phyloP scores from a whole-genome alignment of 306 rosid genomes.

The Pyrus bretschneideri region DNA sequence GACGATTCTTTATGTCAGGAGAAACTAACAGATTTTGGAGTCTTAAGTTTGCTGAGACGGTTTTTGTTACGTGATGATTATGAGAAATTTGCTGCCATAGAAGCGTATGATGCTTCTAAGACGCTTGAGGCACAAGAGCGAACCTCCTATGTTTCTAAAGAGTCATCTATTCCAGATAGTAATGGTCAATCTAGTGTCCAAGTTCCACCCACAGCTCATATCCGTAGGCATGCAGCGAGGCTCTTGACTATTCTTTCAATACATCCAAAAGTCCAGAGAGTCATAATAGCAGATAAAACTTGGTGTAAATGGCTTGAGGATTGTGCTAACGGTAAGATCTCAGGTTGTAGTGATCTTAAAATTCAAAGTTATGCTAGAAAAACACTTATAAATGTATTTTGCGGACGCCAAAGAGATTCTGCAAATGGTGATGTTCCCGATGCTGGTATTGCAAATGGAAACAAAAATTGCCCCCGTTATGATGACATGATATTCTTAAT shows the following conservation, averaged over 20 bases:
- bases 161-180: conserved; percentile 30
- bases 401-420: conserved; percentile 36
- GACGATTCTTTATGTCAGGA: conserved; percentile 52
- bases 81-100: conserved; percentile 83
- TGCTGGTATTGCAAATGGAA: conserved; percentile 25
- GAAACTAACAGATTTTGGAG: conserved; percentile 63
- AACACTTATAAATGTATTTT: conserved; percentile 57
- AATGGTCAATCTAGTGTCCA: conserved; percentile 66
- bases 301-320: conserved; percentile 88
- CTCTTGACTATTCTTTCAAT: conserved; percentile 81
- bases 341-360: conserved; percentile 90
- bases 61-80: conserved; percentile 80
- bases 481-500: conserved; percentile 69
- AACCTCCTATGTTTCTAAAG: conserved; percentile 34
- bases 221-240: conserved; percentile 90
- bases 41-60: conserved; percentile 74
- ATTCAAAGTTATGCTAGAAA: conserved; percentile 86
- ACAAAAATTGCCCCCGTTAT: conserved; percentile 61
- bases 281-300: conserved; percentile 48
- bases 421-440: conserved; percentile 30
- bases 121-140: conserved; percentile 55
- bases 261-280: conserved; percentile 68
- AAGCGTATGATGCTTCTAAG: conserved; percentile 86
- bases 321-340: conserved; percentile 79
- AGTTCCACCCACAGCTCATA: conserved; percentile 93